These are phyloP conservation scores for Wickerhamomyces xylosicus DNA, from an alignment of 805 yeast genomes.

Conservation along the genomic window DNA sequence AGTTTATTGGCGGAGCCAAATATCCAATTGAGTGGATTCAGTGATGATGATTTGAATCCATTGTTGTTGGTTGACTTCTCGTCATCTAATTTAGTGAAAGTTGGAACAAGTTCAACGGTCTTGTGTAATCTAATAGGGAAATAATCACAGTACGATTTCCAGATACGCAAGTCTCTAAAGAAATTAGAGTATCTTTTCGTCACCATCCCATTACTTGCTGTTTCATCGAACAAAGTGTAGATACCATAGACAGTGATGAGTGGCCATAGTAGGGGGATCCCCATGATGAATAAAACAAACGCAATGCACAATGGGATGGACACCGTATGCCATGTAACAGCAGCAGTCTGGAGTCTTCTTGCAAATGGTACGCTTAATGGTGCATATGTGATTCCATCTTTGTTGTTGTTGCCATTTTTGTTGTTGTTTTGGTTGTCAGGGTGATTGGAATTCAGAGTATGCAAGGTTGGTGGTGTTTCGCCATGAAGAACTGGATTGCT, in stretches of 20 bases:
- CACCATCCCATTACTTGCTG: slow-evolving; percentile 69
- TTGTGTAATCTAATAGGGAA: slow-evolving; percentile 72
- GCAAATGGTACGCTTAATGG: slow-evolving; percentile 45
- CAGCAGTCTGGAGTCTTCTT: slow-evolving; percentile 55
- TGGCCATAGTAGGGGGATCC: slow-evolving; percentile 61
- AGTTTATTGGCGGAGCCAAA: not conserved
- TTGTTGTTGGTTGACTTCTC: no score
- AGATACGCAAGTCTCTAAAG: slow-evolving; percentile 47
- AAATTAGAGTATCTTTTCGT: slow-evolving; percentile 43
- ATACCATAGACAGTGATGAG: slow-evolving; percentile 51
- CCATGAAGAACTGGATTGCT: not conserved
- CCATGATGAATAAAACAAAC: slow-evolving; percentile 44
- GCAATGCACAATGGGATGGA: slow-evolving; percentile 51
- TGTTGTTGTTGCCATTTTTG: not conserved
- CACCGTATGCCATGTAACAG: slow-evolving; percentile 64
- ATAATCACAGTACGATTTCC: slow-evolving; percentile 67
- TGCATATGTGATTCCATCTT: slow-evolving; percentile 24
- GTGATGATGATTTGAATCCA: no score
- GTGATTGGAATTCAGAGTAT: not conserved
- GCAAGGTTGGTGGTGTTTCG: not conserved
- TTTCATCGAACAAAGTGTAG: slow-evolving; percentile 47
- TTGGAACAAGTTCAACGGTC: slow-evolving; percentile 61
- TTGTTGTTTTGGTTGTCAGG: no score
- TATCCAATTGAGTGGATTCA: slow-evolving; percentile 7
- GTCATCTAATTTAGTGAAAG: slow-evolving; percentile 34